Base-by-base conservation (phyloP, 805 yeast species). In the Wickerhamomyces alni region DNA sequence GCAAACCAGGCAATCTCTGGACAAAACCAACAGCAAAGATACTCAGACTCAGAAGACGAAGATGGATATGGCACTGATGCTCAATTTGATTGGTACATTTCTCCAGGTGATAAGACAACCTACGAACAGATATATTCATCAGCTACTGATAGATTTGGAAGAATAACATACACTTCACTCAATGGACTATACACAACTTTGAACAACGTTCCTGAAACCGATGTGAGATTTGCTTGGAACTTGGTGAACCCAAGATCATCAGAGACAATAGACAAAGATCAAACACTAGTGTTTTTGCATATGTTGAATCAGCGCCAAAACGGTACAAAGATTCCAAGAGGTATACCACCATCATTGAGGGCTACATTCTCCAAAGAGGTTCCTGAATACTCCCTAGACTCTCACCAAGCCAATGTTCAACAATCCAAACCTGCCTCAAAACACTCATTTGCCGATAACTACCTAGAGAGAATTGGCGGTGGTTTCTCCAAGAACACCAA, bases 261-360 rank as follows among this genome's bases (percentile, higher is more conserved):
- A 38, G 87, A 82, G 54, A 82, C 95, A 9, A 88, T 93, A 45
- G 97, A 89, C 61, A 88, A 84, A 53, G 98, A 93, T 63, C 98
- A 94, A 59, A 80, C 88, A 18, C 63, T 88, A 44, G 95, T 87
- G 29, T 88, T 85, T 52, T 69, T 93, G 45, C 99, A 93, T 62
- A 87, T 89, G 48, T 70, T 93, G 52, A 88, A 89, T 62, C 96
- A 91, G 61, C 75, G 96, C 27, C 86, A 85, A 53, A 78, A 82
- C 42, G 88, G 88, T 30, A 82, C 81, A 52, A 72, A 91, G 39
- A 80, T 93, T 19, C 99, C 99, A 30, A 70, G 93, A 42, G 82
- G 88, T n/a, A 88, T 93, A n/a, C 99, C 99, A 16, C 85, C 89
- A 2, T 79, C 93, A 6, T 67, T 93, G 47, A 73, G 95, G 33